phyloP scores from a whole-genome alignment of 2,329 filamentous ascomycete species.

The Escovopsis sp. region DNA sequence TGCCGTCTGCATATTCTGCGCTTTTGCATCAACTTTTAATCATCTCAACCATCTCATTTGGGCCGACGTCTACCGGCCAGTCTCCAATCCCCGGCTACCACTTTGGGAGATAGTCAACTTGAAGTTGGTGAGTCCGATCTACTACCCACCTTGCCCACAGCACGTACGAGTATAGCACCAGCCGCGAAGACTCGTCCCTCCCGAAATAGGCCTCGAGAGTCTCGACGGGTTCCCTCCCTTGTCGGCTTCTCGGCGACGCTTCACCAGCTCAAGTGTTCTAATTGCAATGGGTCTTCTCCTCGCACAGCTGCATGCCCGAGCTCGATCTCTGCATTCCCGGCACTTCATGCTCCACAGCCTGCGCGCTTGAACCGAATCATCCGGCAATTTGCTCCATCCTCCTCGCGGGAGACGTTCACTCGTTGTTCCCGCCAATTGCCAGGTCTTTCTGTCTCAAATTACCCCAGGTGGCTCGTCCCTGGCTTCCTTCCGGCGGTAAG shows the following conservation, averaged over 20 bases:
- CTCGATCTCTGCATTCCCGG: constrained; percentile 19
- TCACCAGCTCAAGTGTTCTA: constrained; percentile 9
- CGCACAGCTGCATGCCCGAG: constrained; percentile 23
- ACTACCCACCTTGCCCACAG: background rate
- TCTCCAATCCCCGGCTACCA: too few relatives aligned
- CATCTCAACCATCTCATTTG: too few relatives aligned
- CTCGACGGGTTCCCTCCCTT: background rate
- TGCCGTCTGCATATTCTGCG: background rate
- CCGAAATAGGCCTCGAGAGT: background rate
- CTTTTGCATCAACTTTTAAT: too few relatives aligned
- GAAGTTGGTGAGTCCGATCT: too few relatives aligned
- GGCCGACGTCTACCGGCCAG: too few relatives aligned
- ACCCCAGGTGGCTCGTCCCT: constrained; percentile 27
- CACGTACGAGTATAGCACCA: too few relatives aligned
- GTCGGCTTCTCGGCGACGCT: background rate
- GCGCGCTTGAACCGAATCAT: constrained; percentile 18
- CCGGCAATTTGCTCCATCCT: constrained; percentile 24
- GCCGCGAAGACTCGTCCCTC: background rate
- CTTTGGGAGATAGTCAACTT: too few relatives aligned
- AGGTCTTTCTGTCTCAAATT: constrained; percentile 26
- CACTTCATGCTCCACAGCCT: constrained; percentile 23
- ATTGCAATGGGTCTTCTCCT: constrained; percentile 10
- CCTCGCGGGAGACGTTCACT: constrained; percentile 49
- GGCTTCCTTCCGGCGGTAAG: constrained; percentile 36
- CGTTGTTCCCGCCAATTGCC: constrained; percentile 42